A percentile compares a stretch with the other conserved stretches of the same genome.
Evolutionary conservation across 208 protist species (phyloP).

Genomic region (Leishmania mexicana): DNA sequence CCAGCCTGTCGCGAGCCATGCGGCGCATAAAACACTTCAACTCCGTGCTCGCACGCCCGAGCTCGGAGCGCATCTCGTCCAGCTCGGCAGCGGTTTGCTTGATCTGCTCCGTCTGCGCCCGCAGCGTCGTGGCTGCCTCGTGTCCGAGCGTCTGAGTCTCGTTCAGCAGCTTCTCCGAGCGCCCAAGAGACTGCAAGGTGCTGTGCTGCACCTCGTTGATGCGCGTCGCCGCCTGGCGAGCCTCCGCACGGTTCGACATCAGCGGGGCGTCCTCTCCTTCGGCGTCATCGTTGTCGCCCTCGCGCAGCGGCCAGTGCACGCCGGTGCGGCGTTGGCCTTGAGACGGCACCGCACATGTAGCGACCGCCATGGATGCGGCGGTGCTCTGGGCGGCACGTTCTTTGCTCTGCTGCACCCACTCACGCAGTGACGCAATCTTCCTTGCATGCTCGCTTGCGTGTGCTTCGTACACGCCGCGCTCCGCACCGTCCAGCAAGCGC

Average conservation of each 20-base stretch:
- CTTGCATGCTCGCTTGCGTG: constrained; percentile 27
- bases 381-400: constrained; percentile 16
- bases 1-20: constrained; percentile 84
- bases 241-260: constrained; percentile 36
- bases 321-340: neutral
- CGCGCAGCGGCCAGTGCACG: constrained; percentile 21
- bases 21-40: constrained; percentile 75
- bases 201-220: constrained; percentile 62
- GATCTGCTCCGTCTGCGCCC: constrained; percentile 79
- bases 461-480: constrained; percentile 30
- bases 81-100: constrained; percentile 59
- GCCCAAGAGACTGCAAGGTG: constrained; percentile 58
- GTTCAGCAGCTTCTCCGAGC: constrained; percentile 65
- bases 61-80: constrained; percentile 50
- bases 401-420: constrained; percentile 28
- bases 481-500: constrained; percentile 51
- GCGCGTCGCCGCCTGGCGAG: constrained; percentile 35
- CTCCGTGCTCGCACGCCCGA: constrained; percentile 43
- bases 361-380: neutral
- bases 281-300: constrained; percentile 6
- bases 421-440: constrained; percentile 26
- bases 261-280: constrained; percentile 32
- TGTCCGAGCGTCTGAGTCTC: constrained; percentile 70
- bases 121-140: constrained; percentile 66
- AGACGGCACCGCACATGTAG: neutral